These are phyloP conservation scores for Galerina marginata DNA, from an alignment of 768 basidiomycete genomes.

Conservation along the genomic window DNA sequence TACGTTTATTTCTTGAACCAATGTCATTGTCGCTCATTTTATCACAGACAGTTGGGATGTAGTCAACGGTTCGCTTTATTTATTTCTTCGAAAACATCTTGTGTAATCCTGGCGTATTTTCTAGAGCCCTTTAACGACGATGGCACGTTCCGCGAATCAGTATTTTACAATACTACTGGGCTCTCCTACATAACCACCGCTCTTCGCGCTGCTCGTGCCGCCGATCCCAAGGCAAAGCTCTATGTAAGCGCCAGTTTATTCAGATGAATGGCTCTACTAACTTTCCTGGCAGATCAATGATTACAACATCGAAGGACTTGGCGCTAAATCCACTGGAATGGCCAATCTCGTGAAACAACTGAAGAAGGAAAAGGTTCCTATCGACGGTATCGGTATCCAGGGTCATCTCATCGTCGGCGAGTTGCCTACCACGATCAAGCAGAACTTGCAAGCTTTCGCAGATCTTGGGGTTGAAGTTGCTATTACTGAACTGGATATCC, in stretches of 20 bases:
- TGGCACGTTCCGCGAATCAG: constrained; percentile 55
- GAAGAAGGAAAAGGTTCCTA: constrained; percentile 50
- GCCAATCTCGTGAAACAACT: constrained; percentile 57
- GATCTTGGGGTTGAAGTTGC: constrained; percentile 70
- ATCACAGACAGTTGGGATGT: constrained; percentile 53
- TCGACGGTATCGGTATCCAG: constrained; percentile 69
- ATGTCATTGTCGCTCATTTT: too few relatives aligned
- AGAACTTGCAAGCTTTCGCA: constrained; percentile 56
- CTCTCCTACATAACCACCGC: constrained; percentile 55
- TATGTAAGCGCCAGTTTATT: constrained; percentile 41
- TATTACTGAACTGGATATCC: constrained; percentile 71
- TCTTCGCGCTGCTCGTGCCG: constrained; percentile 54
- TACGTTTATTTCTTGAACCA: too few relatives aligned
- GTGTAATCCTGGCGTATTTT: background rate
- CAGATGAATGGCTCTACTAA: background rate
- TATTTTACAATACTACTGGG: constrained; percentile 59
- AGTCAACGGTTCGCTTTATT: constrained; percentile 44
- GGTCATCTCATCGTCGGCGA: constrained; percentile 64
- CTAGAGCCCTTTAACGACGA: constrained; percentile 63
- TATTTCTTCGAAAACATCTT: background rate
- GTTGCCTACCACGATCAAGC: constrained; percentile 52
- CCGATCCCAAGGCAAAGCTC: constrained; percentile 61
- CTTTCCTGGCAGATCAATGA: constrained; percentile 38
- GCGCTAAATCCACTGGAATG: constrained; percentile 62
- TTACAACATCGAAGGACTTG: constrained; percentile 47